Evolutionary conservation across 192 early-diverging fungal species (phyloP).

Genomic region (Gorgonomyces haynaldii): DNA sequence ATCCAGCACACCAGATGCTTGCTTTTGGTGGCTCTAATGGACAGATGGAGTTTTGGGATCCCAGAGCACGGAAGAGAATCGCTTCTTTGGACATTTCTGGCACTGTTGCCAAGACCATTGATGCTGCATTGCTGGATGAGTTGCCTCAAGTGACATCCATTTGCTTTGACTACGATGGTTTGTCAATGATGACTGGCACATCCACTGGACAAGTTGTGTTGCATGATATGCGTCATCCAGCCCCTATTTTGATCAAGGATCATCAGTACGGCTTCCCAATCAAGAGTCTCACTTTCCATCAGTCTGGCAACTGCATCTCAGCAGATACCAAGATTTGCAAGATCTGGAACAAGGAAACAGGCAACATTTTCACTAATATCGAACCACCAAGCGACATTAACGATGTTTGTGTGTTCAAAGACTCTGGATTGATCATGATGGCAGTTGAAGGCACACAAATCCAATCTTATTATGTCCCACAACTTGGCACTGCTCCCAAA

Average conservation of each 20-base stretch:
- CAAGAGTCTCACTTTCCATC: conserved; percentile 70
- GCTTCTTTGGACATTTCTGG: conserved; percentile 56
- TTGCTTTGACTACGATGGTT: conserved; percentile 73
- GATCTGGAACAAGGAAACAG: conserved; percentile 80
- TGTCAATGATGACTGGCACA: conserved; percentile 78
- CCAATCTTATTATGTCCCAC: conserved; percentile 84
- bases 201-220: conserved; percentile 81
- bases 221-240: conserved; percentile 80
- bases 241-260: conserved; percentile 84
- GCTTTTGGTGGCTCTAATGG: conserved; percentile 83
- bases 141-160: conserved; percentile 62
- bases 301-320: conserved; percentile 68
- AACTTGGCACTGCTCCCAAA: conserved; percentile 79
- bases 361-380: conserved; percentile 79
- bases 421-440: conserved; percentile 76
- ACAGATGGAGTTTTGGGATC: conserved; percentile 91
- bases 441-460: conserved; percentile 88
- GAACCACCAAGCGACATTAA: conserved; percentile 89
- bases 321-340: conserved; percentile 86
- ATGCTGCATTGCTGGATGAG: conserved; percentile 20
- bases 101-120: conserved; percentile 15
- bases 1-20: conserved; percentile 86
- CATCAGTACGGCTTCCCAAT: conserved; percentile 96
- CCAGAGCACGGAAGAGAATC: conserved; percentile 45
- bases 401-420: conserved; percentile 71